Evolutionary conservation across 2,329 filamentous ascomycete species (phyloP), one percentile per base, ranked within the genome.

Genomic region (Pseudophaeomoniella oleicola): DNA sequence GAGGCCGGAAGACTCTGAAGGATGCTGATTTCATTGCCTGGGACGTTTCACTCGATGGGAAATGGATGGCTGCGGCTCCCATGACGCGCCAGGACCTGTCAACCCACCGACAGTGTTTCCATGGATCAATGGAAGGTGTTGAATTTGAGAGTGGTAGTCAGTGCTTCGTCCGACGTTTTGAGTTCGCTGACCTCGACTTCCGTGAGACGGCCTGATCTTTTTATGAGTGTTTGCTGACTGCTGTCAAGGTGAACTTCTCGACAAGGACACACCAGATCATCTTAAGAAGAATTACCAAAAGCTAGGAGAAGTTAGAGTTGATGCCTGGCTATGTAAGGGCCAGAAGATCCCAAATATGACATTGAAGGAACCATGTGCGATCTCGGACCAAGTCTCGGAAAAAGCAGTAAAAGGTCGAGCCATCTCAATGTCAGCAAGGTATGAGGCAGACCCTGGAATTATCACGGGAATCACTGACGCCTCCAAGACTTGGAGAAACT

Each of bases 381-480:
- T 29, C 13, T 29, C 22, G 10, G 10, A 13, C 10, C 10, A 10
- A 13, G 16, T 40, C 14, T 35, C 38, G 12, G 38, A 40, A 34
- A 40, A 40, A 16, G 35, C 30, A 2, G 16, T 40, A 3, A 40
- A 40, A 40, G 38, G 38, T 16, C 38, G 34, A 16, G 22, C 35
- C 10, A 34, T 40, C 16, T 31, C 30, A 27, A 5, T 40, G 9
- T n/a, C 35, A 11, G 19, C 30, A 33, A 36, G 17, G 6, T 37
- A 5, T 5, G 38, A 47, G 34, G 30, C 34, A n/a, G n/a, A n/a
- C n/a, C n/a, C n/a, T n/a, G n/a, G n/a, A n/a, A n/a, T n/a, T n/a
- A n/a, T n/a, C n/a, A n/a, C n/a, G n/a, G n/a, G n/a, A n/a, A n/a
- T n/a, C n/a, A n/a, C n/a, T n/a, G n/a, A n/a, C n/a, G n/a, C n/a